Evolutionary conservation across 1,139 yeast species (phyloP).

Genomic region (Torulaspora globosa): DNA sequence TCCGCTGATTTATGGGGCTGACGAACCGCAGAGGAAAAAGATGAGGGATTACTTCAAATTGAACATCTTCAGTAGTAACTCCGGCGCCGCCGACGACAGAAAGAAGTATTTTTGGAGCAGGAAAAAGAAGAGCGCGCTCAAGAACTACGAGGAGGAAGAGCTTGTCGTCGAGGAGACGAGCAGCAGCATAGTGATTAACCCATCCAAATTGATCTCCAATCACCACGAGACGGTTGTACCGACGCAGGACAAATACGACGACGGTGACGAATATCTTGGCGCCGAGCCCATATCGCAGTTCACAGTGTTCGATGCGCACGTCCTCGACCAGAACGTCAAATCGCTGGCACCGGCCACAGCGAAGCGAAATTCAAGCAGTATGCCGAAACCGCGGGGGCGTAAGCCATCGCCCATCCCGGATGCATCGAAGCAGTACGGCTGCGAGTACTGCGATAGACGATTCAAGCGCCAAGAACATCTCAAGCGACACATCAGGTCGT

Average conservation of each 20-base stretch:
- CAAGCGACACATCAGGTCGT: constrained; percentile 69
- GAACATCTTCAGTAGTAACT: constrained; percentile 18
- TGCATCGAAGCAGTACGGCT: constrained; percentile 39
- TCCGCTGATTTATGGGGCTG: constrained; percentile 1
- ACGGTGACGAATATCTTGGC: constrained; percentile 10
- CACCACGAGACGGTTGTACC: constrained; percentile 1
- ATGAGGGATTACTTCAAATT: constrained; percentile 24
- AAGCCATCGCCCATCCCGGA: constrained; percentile 40
- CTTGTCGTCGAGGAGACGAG: constrained; percentile 7
- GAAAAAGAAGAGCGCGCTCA: constrained; percentile 7
- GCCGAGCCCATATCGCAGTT: constrained; percentile 14
- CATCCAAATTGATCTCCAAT: constrained; percentile 11
- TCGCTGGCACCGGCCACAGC: constrained; percentile 8
- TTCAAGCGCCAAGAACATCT: constrained; percentile 78
- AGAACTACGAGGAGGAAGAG: constrained; percentile 3
- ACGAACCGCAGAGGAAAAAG: constrained; percentile 16
- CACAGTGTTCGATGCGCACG: constrained; percentile 9
- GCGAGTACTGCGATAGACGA: constrained; percentile 50
- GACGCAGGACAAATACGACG: constrained; percentile 6
- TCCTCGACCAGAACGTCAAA: constrained; percentile 1
- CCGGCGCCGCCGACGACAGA: constrained; percentile 7
- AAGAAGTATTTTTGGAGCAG: constrained; percentile 26
- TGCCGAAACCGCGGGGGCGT: constrained; percentile 40
- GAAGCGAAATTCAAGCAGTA: constrained; percentile 19
- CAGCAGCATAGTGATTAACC: constrained; percentile 10